Conservation (phyloP, 1,139 yeast genomes). For the Saccharomyces pastorianus region DNA sequence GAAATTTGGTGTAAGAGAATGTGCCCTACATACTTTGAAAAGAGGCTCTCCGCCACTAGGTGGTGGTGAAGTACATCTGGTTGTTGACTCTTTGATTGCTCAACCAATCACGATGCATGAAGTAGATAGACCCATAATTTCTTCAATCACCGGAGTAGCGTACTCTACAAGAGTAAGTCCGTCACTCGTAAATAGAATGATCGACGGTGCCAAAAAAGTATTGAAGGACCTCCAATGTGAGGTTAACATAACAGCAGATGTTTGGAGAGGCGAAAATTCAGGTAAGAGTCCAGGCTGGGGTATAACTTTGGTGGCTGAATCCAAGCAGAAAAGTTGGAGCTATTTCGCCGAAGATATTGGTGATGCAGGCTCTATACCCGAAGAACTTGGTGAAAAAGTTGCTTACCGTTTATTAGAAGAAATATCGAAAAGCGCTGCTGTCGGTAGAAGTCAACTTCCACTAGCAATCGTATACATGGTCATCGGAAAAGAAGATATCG, state of each 20-base stretch:
- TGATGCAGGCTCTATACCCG: slow-evolving; percentile 74
- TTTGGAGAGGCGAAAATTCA: slow-evolving; percentile 91
- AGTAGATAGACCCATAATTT: slow-evolving; percentile 61
- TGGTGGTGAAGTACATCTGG: slow-evolving; percentile 89
- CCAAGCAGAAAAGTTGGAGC: slow-evolving; percentile 82
- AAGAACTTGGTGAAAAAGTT: slow-evolving; percentile 73
- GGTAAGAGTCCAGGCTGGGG: slow-evolving; percentile 98
- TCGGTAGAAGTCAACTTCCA: slow-evolving; percentile 65
- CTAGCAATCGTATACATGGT: slow-evolving; percentile 73
- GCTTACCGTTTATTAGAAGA: slow-evolving; percentile 75
- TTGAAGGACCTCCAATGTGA: slow-evolving; percentile 76
- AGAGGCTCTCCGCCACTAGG: slow-evolving; percentile 93
- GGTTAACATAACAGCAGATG: slow-evolving; percentile 92
- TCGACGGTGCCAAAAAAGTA: slow-evolving; percentile 72
- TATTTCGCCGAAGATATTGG: slow-evolving; percentile 73
- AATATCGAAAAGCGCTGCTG: slow-evolving; percentile 59
- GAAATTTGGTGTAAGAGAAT: slow-evolving; percentile 88
- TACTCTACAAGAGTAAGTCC: slow-evolving; percentile 96
- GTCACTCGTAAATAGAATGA: slow-evolving; percentile 82
- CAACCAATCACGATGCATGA: slow-evolving; percentile 87
- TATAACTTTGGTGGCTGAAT: slow-evolving; percentile 82
- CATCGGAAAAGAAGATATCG: slow-evolving; percentile 90
- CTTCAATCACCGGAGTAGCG: slow-evolving; percentile 86
- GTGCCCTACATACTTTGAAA: slow-evolving; percentile 76
- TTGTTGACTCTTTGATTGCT: slow-evolving; percentile 72